A percentile compares a stretch with the other conserved stretches of the same genome.
phyloP scores from a whole-genome alignment of 169 alveolate genomes.

The Toxoplasma gondii region DNA sequence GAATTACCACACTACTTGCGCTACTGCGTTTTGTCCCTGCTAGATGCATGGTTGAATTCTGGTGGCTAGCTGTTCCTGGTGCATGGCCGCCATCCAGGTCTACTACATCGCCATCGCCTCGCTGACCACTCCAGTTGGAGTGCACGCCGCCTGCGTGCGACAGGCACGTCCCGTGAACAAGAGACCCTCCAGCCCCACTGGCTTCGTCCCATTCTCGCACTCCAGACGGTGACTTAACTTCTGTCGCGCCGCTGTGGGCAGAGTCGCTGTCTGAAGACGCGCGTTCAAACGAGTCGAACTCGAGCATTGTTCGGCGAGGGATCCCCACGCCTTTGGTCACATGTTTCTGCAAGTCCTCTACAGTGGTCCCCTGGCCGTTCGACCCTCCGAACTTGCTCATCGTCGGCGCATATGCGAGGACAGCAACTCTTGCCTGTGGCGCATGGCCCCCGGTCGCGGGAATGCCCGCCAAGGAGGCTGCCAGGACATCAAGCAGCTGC shows the following conservation, averaged over 20 bases:
- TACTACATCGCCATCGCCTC: neutral
- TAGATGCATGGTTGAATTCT: neutral
- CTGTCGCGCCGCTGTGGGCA: neutral
- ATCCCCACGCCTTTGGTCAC: neutral
- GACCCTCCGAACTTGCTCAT: neutral
- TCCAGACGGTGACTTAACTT: neutral
- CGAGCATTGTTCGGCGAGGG: neutral
- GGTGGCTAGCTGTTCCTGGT: neutral
- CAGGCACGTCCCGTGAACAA: neutral
- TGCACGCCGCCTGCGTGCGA: neutral
- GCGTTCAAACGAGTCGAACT: neutral
- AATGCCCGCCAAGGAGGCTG: neutral
- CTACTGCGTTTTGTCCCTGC: neutral
- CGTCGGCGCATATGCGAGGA: neutral
- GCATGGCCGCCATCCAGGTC: neutral
- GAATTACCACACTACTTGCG: neutral
- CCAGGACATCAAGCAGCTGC: conserved; percentile 3
- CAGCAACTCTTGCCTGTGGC: neutral
- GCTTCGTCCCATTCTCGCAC: neutral
- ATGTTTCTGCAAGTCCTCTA: neutral
- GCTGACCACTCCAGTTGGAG: neutral
- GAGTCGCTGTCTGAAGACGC: conserved; percentile 15
- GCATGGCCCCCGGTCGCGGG: neutral
- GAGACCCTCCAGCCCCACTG: neutral
- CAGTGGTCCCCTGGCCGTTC: neutral